phyloP scores from a whole-genome alignment of 306 rosid genomes.

The Begonia peltatifolia region DNA sequence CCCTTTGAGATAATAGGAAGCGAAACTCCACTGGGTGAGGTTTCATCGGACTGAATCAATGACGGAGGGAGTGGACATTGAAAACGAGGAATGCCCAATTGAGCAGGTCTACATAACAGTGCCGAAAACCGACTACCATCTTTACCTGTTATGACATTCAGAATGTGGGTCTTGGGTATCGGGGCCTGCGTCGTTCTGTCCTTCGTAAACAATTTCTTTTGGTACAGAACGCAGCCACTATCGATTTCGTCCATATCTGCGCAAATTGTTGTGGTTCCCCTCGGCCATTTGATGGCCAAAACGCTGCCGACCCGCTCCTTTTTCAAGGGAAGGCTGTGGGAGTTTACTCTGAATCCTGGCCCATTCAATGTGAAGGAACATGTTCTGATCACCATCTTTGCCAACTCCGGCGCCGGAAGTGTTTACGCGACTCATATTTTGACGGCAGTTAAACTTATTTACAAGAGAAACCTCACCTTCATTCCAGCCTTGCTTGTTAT shows the following conservation, averaged over 20 bases:
- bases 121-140: constrained; percentile 58
- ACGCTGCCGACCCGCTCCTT: constrained; percentile 18
- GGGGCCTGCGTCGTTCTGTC: constrained; percentile 46
- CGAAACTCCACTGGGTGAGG: no score
- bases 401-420: no score
- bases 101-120: constrained; percentile 64
- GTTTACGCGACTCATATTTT: no score
- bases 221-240: constrained; percentile 74
- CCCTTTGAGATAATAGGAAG: no score
- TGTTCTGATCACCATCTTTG: no score
- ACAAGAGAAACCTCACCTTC: no score
- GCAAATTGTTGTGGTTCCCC: constrained; percentile 84
- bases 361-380: no score
- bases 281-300: constrained; percentile 70
- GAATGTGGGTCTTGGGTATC: constrained; percentile 80
- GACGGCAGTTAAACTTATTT: no score
- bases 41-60: no score
- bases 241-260: constrained; percentile 40
- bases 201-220: constrained; percentile 76
- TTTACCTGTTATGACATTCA: constrained; percentile 49
- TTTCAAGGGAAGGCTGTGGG: no score
- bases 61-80: not conserved
- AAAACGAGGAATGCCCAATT: constrained; percentile 19
- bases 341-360: no score
- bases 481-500: no score